A percentile compares a stretch with the other conserved stretches of the same genome.
phyloP scores from a whole-genome alignment of 768 basidiomycete species.

The Clitopilus passeckerianus region DNA sequence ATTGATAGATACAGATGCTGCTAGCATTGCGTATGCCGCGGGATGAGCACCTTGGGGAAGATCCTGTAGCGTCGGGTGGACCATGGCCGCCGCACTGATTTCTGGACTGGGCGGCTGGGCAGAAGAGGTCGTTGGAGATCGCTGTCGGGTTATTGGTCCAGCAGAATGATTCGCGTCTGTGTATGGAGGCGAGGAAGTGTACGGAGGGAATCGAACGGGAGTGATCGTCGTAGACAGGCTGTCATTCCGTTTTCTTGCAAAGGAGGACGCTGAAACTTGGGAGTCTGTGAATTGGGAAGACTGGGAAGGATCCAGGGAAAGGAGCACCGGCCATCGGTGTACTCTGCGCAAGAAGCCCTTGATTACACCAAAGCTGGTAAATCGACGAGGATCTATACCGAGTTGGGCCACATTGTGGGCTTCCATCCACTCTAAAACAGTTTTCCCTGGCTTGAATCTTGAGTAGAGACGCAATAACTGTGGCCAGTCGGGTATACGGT shows the following conservation, averaged over 20 bases:
- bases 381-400: conserved; percentile 90
- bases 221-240: conserved; percentile 25
- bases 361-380: conserved; percentile 95
- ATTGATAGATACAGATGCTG: conserved; percentile 25
- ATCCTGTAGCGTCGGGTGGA: not conserved
- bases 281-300: conserved; percentile 8
- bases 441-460: conserved; percentile 75
- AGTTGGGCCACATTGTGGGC: conserved; percentile 59
- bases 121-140: conserved; percentile 19
- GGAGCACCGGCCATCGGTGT: conserved; percentile 86
- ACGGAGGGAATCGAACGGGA: conserved; percentile 20
- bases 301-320: conserved; percentile 32
- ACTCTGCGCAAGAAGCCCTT: conserved; percentile 95
- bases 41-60: conserved; percentile 1
- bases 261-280: conserved; percentile 10
- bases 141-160: conserved; percentile 13
- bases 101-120: not conserved
- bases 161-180: conserved; percentile 13
- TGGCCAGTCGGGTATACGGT: conserved; percentile 77
- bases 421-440: conserved; percentile 87
- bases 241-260: conserved; percentile 32
- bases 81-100: not conserved
- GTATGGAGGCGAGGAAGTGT: conserved; percentile 16
- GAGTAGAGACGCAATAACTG: conserved; percentile 85
- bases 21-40: not conserved